phyloP scores from a whole-genome alignment of 1,139 yeast species.

The Sugiyamaella castrensis region DNA sequence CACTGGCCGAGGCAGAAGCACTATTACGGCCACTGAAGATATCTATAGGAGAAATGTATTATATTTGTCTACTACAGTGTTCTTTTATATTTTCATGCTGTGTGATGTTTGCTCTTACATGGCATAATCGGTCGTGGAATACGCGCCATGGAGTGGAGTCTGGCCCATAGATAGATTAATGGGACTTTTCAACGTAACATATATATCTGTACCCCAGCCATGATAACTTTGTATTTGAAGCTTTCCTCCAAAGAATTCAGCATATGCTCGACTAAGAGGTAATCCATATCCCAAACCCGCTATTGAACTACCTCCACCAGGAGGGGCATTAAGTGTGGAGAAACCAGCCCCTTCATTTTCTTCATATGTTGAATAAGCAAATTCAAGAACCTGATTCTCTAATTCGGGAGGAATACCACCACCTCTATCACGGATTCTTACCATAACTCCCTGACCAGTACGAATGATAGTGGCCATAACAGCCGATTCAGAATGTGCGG shows the following conservation, averaged over 20 bases:
- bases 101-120: slow-evolving; percentile 5
- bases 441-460: slow-evolving; percentile 43
- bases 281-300: slow-evolving; percentile 98
- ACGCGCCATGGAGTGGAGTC: slow-evolving; percentile 14
- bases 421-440: slow-evolving; percentile 81
- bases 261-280: slow-evolving; percentile 75
- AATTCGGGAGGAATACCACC: slow-evolving; percentile 76
- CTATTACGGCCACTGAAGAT: too few relatives aligned
- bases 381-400: slow-evolving; percentile 70
- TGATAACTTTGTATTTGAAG: slow-evolving; percentile 73
- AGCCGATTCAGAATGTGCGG: slow-evolving; percentile 44
- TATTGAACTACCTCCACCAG: slow-evolving; percentile 72
- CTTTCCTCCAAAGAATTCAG: slow-evolving; percentile 70
- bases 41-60: too few relatives aligned
- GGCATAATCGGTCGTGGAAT: slow-evolving; percentile 16
- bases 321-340: slow-evolving; percentile 58
- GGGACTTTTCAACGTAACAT: slow-evolving; percentile 50
- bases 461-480: slow-evolving; percentile 66
- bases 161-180: slow-evolving; percentile 16
- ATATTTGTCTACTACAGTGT: too few relatives aligned
- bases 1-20: too few relatives aligned
- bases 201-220: slow-evolving; percentile 86
- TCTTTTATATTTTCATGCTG: too few relatives aligned
- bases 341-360: slow-evolving; percentile 51
- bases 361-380: slow-evolving; percentile 77